Evolutionary conservation across 805 yeast species (phyloP).

Genomic region (Candida vartiovaarae): DNA sequence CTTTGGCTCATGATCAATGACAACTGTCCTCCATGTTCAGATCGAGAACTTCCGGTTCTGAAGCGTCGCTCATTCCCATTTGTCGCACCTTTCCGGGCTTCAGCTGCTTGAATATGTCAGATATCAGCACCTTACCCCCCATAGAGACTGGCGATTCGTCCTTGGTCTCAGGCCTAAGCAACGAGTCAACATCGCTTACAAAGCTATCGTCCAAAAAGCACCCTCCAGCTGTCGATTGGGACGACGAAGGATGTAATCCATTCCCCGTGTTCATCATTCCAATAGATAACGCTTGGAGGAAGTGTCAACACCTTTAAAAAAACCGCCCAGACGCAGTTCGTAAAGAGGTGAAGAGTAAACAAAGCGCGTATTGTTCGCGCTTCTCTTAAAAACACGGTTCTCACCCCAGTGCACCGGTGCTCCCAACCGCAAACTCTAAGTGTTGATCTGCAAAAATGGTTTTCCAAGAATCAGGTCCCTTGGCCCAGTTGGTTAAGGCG

Average conservation of each 20-base stretch:
- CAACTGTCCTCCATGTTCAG: background rate
- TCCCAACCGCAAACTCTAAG: too few species aligned
- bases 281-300: too few species aligned
- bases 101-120: conserved; percentile 10
- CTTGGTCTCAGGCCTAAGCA: background rate
- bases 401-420: too few species aligned
- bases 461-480: conserved; percentile 32
- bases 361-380: too few species aligned
- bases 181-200: conserved; percentile 7
- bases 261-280: too few species aligned
- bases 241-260: too few species aligned
- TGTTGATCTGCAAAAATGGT: too few species aligned
- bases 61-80: background rate
- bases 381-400: too few species aligned
- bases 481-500: conserved; percentile 58
- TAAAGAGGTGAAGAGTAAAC: background rate
- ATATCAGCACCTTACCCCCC: conserved; percentile 4
- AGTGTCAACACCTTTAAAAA: too few species aligned
- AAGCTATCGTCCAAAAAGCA: conserved; percentile 2
- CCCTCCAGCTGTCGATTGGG: too few species aligned
- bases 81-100: conserved; percentile 2
- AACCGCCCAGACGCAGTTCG: background rate
- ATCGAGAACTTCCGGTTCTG: background rate
- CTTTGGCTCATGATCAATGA: background rate
- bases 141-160: background rate